Evolutionary conservation across 371 early-diverging fungal genomes (phyloP).

Genomic region (Mucor sp.): DNA sequence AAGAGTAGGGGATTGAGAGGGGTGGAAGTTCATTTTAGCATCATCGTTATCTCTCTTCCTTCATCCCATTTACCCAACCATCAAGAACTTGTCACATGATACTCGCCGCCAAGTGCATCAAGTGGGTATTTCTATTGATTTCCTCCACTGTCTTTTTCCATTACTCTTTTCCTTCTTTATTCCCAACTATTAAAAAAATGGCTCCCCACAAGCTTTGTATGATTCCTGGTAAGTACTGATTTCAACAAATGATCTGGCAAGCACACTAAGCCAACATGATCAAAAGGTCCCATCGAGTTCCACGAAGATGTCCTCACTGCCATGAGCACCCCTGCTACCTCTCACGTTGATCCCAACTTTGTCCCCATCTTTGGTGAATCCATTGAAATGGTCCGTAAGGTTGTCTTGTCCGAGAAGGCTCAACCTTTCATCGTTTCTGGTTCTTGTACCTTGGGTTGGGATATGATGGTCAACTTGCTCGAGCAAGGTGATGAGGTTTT

Average conservation of each 20-base stretch:
- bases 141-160: constrained; percentile 2
- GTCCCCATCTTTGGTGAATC: constrained; percentile 86
- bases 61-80: constrained; percentile 2
- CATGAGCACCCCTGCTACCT: constrained; percentile 90
- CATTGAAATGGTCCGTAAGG: constrained; percentile 82
- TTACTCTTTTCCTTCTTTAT: constrained; percentile 4
- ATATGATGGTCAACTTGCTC: constrained; percentile 90
- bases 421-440: constrained; percentile 96
- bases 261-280: neutral
- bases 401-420: constrained; percentile 78
- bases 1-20: neutral
- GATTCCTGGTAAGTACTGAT: constrained; percentile 73
- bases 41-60: constrained; percentile 8
- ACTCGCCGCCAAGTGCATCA: constrained; percentile 11
- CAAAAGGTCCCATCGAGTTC: constrained; percentile 90
- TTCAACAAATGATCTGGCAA: neutral
- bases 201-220: constrained; percentile 80
- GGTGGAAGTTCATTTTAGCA: neutral
- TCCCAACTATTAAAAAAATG: constrained; percentile 15
- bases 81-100: constrained; percentile 19
- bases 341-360: constrained; percentile 92
- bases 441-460: constrained; percentile 96
- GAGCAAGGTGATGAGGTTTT: constrained; percentile 90
- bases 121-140: constrained; percentile 7
- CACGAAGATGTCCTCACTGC: constrained; percentile 84